These are phyloP conservation scores for Amylocystis lapponica DNA, from an alignment of 768 basidiomycete species.

Conservation along the genomic window DNA sequence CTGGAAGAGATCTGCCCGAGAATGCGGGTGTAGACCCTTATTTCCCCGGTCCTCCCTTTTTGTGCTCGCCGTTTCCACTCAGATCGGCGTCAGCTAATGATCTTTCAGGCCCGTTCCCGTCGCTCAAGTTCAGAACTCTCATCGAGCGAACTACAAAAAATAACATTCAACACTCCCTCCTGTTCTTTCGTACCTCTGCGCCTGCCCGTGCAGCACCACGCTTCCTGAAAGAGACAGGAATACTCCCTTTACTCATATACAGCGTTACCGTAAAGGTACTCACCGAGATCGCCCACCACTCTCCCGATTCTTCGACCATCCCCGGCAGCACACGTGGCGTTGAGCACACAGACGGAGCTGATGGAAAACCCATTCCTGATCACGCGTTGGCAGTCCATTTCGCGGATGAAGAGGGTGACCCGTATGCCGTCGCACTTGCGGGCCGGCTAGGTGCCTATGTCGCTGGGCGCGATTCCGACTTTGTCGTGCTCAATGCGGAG, in stretches of 20 bases:
- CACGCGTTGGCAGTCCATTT: slow-evolving; percentile 55
- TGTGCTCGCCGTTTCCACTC: slow-evolving; percentile 3
- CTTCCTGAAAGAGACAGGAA: slow-evolving; percentile 67
- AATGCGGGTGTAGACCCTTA: no score
- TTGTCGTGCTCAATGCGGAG: slow-evolving; percentile 68
- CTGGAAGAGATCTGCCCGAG: no score
- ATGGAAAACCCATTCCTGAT: no score
- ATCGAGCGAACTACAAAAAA: slow-evolving; percentile 53
- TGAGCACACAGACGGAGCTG: background rate
- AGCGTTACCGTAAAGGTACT: slow-evolving; percentile 54
- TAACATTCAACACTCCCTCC: slow-evolving; percentile 52
- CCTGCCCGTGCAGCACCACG: slow-evolving; percentile 56
- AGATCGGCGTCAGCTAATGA: background rate
- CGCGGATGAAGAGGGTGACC: slow-evolving; percentile 80
- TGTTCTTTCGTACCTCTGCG: slow-evolving; percentile 79
- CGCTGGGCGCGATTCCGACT: slow-evolving; percentile 77
- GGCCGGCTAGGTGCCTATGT: slow-evolving; percentile 70
- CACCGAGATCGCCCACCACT: no score
- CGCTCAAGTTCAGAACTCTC: slow-evolving; percentile 67
- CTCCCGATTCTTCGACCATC: no score
- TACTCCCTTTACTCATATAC: slow-evolving; percentile 66
- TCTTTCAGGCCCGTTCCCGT: slow-evolving; percentile 56
- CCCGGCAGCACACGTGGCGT: no score
- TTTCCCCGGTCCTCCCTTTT: no score
- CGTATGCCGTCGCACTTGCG: slow-evolving; percentile 80